A percentile compares a stretch with the other conserved stretches of the same genome.
Conservation (phyloP, 1,284 basidiomycete genomes). For the Melanopsichium pennsylvanicum region DNA sequence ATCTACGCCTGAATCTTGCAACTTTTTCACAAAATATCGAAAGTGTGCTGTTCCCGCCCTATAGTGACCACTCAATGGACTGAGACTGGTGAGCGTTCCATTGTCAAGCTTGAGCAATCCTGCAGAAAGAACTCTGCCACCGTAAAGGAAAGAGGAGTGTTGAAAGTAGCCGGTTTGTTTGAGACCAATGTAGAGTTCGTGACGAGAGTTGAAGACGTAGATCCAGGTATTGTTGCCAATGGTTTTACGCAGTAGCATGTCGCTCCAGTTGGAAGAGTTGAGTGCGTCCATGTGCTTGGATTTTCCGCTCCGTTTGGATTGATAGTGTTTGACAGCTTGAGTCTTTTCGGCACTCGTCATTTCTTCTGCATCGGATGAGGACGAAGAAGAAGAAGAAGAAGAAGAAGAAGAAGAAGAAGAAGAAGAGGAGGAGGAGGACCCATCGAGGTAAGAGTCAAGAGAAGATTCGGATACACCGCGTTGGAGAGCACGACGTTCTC, state of each 20-base stretch:
- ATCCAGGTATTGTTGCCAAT: conserved; percentile 53
- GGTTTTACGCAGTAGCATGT: conserved; percentile 53
- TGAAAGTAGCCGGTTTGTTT: conserved; percentile 61
- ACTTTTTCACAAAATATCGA: conserved; percentile 52
- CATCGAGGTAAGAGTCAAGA: conserved; percentile 28
- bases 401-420: conserved; percentile 9
- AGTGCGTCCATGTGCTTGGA: conserved; percentile 34
- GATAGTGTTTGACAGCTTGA: conserved; percentile 28
- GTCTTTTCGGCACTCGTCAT: conserved; percentile 27
- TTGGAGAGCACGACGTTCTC: conserved; percentile 22
- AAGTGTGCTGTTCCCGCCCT: conserved; percentile 53
- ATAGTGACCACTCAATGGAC: conserved; percentile 56
- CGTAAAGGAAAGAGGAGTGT: conserved; percentile 57
- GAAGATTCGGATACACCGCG: conserved; percentile 41
- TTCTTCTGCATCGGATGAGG: conserved; percentile 37
- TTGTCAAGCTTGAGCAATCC: conserved; percentile 53
- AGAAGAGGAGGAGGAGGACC: conserved; percentile 26
- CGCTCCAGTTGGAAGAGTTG: conserved; percentile 46
- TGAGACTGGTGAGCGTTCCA: conserved; percentile 45
- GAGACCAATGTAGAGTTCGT: conserved; percentile 56
- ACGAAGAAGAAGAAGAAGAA: conserved; percentile 17
- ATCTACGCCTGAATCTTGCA: conserved; percentile 52
- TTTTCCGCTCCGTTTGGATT: conserved; percentile 41
- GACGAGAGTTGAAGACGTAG: conserved; percentile 57
- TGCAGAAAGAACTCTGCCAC: conserved; percentile 53